A percentile compares a stretch with the other conserved stretches of the same genome.
Evolutionary conservation across 441 rosid genomes (phyloP).

Genomic region (California macrophylla): DNA sequence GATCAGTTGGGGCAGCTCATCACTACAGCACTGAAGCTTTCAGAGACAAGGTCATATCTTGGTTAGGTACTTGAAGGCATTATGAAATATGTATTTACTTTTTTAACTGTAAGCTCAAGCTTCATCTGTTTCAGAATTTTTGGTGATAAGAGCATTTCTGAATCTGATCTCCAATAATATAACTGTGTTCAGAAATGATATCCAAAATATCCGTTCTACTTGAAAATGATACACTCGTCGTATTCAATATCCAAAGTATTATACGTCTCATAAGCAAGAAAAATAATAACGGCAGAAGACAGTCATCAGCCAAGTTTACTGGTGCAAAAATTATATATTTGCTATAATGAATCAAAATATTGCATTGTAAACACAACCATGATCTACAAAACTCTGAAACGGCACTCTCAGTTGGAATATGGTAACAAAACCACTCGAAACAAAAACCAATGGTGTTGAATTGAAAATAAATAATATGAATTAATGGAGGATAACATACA

Average conservation of each 20-base stretch:
- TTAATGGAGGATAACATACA: background rate
- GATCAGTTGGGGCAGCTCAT: constrained; percentile 1
- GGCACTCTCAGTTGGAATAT: background rate
- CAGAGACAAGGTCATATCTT: constrained; percentile 17
- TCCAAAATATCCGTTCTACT: too few species aligned
- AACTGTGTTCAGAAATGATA: too few species aligned
- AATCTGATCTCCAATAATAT: too few species aligned
- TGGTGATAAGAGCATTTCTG: too few species aligned
- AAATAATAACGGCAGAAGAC: too few species aligned
- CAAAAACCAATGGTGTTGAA: background rate
- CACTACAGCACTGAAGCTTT: constrained; percentile 7
- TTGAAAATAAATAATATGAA: background rate
- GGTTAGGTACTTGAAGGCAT: constrained; percentile 1
- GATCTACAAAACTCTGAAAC: background rate
- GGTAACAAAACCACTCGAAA: background rate
- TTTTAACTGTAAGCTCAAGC: too few species aligned
- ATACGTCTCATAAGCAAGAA: too few species aligned
- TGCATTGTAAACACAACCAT: background rate
- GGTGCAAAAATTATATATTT: background rate
- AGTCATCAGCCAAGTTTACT: too few species aligned
- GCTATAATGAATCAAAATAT: background rate
- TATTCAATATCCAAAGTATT: too few species aligned
- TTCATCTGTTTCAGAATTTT: too few species aligned
- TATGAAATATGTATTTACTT: too few species aligned
- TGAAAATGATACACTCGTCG: too few species aligned